phyloP scores from a whole-genome alignment of 1,284 basidiomycete genomes.

The Ceratobasidium sp. region DNA sequence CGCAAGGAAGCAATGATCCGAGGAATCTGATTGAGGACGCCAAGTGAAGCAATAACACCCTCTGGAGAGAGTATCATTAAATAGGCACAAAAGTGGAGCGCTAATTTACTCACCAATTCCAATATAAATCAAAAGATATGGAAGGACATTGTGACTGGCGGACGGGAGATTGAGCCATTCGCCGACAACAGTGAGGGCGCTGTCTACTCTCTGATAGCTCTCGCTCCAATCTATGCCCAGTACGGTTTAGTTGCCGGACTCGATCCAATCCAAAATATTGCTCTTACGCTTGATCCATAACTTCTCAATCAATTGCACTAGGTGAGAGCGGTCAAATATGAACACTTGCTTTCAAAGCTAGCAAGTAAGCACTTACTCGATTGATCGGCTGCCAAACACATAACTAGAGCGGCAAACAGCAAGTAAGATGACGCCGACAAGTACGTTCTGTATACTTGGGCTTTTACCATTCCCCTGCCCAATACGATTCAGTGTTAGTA shows the following conservation, averaged over 20 bases:
- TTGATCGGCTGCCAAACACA: neutral
- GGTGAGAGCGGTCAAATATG: neutral
- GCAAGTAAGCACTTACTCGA: constrained; percentile 25
- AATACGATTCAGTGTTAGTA: too few species aligned
- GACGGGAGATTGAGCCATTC: constrained; percentile 12
- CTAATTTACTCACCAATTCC: constrained; percentile 12
- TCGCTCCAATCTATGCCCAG: constrained; percentile 38
- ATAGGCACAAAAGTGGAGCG: constrained; percentile 57
- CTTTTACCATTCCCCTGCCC: constrained; percentile 15
- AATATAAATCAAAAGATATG: constrained; percentile 38
- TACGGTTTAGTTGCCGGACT: too few species aligned
- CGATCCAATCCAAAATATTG: too few species aligned
- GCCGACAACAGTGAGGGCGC: constrained; percentile 14
- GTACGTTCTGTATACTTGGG: constrained; percentile 41
- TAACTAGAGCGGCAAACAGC: constrained; percentile 24
- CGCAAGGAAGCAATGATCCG: constrained; percentile 26
- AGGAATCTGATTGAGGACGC: constrained; percentile 31
- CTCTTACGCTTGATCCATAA: constrained; percentile 44
- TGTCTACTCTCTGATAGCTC: constrained; percentile 9
- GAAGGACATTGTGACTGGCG: constrained; percentile 36
- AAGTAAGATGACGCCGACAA: constrained; percentile 41
- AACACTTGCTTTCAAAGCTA: too few species aligned
- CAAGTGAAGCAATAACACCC: neutral
- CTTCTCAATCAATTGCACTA: constrained; percentile 32
- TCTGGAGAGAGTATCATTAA: neutral